phyloP scores from a whole-genome alignment of 192 early-diverging fungal species.

The Endogone sp. region DNA sequence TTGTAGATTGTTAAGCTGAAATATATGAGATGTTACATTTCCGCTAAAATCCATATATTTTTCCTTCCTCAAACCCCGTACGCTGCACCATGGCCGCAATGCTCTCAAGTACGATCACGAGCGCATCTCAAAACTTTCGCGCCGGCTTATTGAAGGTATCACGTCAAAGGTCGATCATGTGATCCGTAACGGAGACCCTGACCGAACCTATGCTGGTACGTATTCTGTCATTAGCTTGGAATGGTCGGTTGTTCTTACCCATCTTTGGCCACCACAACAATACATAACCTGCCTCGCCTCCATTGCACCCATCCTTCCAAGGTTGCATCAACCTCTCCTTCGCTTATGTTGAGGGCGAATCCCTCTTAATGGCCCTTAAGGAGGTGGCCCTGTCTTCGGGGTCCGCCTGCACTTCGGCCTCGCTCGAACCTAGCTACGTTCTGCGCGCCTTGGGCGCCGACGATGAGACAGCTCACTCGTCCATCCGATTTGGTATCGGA shows the following conservation, averaged over 20 bases:
- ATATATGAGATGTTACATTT: no score
- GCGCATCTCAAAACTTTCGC: conserved; percentile 67
- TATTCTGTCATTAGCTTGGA: background rate
- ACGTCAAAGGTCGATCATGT: conserved; percentile 74
- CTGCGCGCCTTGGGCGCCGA: conserved; percentile 93
- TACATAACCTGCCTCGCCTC: no score
- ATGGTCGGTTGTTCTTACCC: background rate
- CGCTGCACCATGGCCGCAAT: no score
- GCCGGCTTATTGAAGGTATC: conserved; percentile 79
- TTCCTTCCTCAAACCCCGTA: no score
- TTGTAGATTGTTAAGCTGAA: no score
- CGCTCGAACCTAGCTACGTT: conserved; percentile 95
- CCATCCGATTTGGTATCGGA: conserved; percentile 95
- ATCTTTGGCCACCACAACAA: no score
- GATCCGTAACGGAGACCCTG: conserved; percentile 85
- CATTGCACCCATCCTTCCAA: conserved; percentile 4
- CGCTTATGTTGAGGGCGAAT: conserved; percentile 96
- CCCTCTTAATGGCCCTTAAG: conserved; percentile 95
- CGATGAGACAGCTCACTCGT: conserved; percentile 94
- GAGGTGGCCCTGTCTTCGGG: conserved; percentile 96
- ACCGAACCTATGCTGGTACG: conserved; percentile 66
- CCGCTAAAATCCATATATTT: no score
- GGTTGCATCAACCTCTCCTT: conserved; percentile 97
- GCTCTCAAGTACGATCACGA: conserved; percentile 76
- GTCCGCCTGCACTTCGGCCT: conserved; percentile 94